These are phyloP conservation scores for Chrysophaeum taylorii DNA, from an alignment of 352 stramenopile genomes.

Conservation along the genomic window DNA sequence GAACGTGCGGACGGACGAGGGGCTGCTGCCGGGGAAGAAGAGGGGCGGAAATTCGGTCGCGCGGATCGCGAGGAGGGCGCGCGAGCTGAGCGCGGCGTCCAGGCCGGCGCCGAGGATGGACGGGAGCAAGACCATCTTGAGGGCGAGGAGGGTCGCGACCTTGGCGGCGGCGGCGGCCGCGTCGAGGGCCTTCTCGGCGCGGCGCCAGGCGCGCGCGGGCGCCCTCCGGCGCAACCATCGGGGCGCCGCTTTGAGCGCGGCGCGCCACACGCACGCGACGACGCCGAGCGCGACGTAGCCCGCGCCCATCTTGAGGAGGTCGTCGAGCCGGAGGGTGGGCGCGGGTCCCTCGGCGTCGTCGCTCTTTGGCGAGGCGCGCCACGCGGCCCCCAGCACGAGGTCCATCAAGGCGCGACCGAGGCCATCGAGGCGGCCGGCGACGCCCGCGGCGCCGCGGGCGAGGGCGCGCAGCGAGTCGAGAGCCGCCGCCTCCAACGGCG, in stretches of 20 bases:
- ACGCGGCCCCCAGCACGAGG: too few relatives aligned
- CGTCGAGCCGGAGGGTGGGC: background rate
- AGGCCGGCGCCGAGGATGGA: slow-evolving; percentile 81
- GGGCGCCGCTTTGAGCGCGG: slow-evolving; percentile 13
- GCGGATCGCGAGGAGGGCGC: slow-evolving; percentile 67
- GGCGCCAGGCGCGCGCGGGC: slow-evolving; percentile 18
- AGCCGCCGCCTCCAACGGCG: too few relatives aligned
- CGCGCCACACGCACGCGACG: slow-evolving; percentile 22
- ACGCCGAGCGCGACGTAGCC: slow-evolving; percentile 25
- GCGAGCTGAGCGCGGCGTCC: slow-evolving; percentile 70
- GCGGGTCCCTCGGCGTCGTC: too few relatives aligned
- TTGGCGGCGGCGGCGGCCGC: slow-evolving; percentile 60
- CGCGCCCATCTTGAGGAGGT: slow-evolving; percentile 15
- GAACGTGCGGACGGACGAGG: background rate
- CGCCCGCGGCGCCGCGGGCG: too few relatives aligned
- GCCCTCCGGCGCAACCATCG: slow-evolving; percentile 2
- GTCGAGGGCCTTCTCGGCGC: slow-evolving; percentile 18
- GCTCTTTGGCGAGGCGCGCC: too few relatives aligned
- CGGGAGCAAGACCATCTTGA: slow-evolving; percentile 95
- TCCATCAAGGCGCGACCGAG: too few relatives aligned
- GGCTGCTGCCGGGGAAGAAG: too few relatives aligned
- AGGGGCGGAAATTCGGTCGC: too few relatives aligned
- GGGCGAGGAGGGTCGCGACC: slow-evolving; percentile 80
- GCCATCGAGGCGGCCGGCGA: too few relatives aligned
- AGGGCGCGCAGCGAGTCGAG: too few relatives aligned